Base-by-base conservation (phyloP, 2,329 filamentous ascomycete genomes). In the Sclerotinia sclerotiorum region DNA sequence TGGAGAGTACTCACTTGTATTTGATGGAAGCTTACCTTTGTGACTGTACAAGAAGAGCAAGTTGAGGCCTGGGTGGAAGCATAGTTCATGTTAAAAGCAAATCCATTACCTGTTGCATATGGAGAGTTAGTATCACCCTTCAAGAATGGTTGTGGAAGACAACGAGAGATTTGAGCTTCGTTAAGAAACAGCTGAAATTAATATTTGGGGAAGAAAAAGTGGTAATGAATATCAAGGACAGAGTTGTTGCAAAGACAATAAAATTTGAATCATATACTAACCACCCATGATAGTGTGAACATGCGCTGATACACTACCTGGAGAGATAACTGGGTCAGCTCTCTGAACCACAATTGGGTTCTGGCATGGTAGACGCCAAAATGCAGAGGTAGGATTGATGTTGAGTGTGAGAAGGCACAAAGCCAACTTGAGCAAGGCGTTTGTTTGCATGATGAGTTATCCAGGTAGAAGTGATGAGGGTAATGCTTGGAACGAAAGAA, bases 281-380 rank as follows among this genome's bases (percentile, higher is more conserved):
- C 87, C 88, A 19, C 88, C 88, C 76, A 86, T 84, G 69, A 90
- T 82, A 15, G 84, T 86, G 74, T 90, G 88, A 3, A 86, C 81
- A 76, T 90, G 88, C 10, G 77, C 75, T 5, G 86, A 83, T 4
- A 87, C 79, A 0, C 68, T 69, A 19, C 86, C 85, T 4, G 87
- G 85, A 35, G 75, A 80, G 57, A 88, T 77, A 70, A 90, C 85
- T 2, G 88, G 88, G 75, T 90, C 87, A 57, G 83, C 78, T 61
- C 87, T 82, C 74, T 87, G 79, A 46, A 80, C 75, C n/a, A 81
- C 78, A 55, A 82, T 77, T 54, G 74, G 74, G 19, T 65, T 69
- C 15, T 62, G 57, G 62, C 77, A 79, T 51, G 73, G 74, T 24
- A 84, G 81, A 73, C 82, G 82, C 79, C 81, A 85, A 78, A 83